Base-by-base conservation (phyloP, 176 grass and related monocot genomes). In the Thalia dealbata region DNA sequence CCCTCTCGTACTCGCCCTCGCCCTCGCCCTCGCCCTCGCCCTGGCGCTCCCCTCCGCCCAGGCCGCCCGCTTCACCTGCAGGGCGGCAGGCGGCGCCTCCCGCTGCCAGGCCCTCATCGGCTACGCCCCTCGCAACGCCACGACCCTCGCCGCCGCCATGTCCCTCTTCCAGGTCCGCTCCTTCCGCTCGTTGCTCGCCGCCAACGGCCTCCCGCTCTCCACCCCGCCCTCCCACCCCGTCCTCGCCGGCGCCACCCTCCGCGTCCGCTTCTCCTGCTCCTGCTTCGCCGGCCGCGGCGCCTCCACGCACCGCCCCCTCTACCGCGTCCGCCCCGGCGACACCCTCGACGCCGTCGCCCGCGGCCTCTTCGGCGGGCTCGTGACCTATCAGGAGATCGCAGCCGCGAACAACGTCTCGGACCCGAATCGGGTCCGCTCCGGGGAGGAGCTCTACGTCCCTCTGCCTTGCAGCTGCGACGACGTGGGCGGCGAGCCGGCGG, bases 391-490 rank as follows among this genome's bases (percentile, higher is more conserved):
- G 79, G 95, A 99, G 76, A 91, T 99, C 86, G 90, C 87, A 56
- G 76, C 75, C 24, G 87, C 85, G 14, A 99, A 99, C 82, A 88
- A 86, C 56, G 81, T 99, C 15, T 83, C 90, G 21, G 87, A 99
- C 78, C 81, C 87, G 0, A 86, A 81, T 41, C 50, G 21, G 60
- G 68, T 99, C 43, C 59, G 76, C 23, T 81, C 86, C 15, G 90
- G 85, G 0, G 85, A 88, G 85, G 77, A 93, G 83, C 83, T 99
- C 67, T 74, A 86, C 85, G 84, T 99, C 72, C 95, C 95, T 44
- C 76, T 99, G 67, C 95, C 95, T 18, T 99, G 95, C 76, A 99
- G 95, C 87, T 99, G 95, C 78, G 95, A 99, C 83, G 75, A 78
- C 30, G 83, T 99, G 0, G 90, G 0, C 1, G 77, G 61, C 0